These are phyloP conservation scores for Trichoderma sp. DNA, from an alignment of 2,329 filamentous ascomycete species.

Conservation along the genomic window DNA sequence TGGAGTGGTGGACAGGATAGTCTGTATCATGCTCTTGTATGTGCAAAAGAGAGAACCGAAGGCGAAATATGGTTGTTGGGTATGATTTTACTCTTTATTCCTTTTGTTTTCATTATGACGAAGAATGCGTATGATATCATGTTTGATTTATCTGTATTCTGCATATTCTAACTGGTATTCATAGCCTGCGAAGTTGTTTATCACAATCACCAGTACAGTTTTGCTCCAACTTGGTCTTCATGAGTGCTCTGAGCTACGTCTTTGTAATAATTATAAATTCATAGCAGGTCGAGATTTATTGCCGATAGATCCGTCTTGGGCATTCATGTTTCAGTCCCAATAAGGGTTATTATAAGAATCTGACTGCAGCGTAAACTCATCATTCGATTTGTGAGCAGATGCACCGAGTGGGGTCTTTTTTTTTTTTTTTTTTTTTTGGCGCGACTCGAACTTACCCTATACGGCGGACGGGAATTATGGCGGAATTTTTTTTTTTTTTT, in stretches of 20 bases:
- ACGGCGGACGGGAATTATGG: background rate
- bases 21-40: background rate
- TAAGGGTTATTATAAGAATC: conserved; percentile 2
- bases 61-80: conserved; percentile 5
- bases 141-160: background rate
- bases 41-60: background rate
- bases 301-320: background rate
- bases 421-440: background rate
- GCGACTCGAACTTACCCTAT: background rate
- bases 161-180: background rate
- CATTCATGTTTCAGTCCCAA: background rate
- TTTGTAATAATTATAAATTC: background rate
- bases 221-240: background rate
- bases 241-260: background rate
- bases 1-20: conserved; percentile 7
- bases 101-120: background rate
- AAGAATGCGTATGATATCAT: background rate
- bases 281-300: background rate
- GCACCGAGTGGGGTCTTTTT: background rate
- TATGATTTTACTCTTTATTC: background rate
- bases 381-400: background rate
- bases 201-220: background rate
- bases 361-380: conserved; percentile 2
- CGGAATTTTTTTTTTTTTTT: too few relatives aligned
- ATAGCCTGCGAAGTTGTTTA: background rate